Conservation (phyloP, 2,329 filamentous ascomycete species). For the Alternaria tenuissima region DNA sequence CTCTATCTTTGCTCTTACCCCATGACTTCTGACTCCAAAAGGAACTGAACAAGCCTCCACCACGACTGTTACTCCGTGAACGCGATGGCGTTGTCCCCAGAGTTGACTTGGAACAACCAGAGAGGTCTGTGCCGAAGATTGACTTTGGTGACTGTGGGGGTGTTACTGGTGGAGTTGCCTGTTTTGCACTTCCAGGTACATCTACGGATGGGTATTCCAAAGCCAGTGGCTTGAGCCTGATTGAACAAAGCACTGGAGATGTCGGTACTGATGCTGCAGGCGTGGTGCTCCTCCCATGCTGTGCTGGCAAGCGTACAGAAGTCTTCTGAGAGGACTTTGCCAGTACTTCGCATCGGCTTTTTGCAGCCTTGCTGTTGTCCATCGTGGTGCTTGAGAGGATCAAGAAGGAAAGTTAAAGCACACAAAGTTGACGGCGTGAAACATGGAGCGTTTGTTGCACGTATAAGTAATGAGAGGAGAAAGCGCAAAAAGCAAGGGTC, state of each 20-base stretch:
- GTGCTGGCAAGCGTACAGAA: neutral
- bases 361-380: neutral
- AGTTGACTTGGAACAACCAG: neutral
- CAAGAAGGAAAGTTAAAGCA: neutral
- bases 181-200: neutral
- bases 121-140: neutral
- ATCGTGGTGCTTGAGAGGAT: neutral
- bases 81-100: neutral
- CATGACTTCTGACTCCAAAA: neutral
- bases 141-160: neutral
- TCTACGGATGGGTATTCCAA: neutral
- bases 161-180: neutral
- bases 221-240: neutral
- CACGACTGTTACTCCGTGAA: neutral
- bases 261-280: neutral
- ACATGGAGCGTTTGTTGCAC: neutral
- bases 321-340: neutral
- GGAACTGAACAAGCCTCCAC: neutral
- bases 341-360: neutral
- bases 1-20: neutral
- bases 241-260: neutral
- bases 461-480: neutral
- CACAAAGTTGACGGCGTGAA: neutral
- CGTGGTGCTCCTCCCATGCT: neutral
- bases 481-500: neutral